Conservation (phyloP, 495 filamentous ascomycete genomes). For the Annulohypoxylon nitens region DNA sequence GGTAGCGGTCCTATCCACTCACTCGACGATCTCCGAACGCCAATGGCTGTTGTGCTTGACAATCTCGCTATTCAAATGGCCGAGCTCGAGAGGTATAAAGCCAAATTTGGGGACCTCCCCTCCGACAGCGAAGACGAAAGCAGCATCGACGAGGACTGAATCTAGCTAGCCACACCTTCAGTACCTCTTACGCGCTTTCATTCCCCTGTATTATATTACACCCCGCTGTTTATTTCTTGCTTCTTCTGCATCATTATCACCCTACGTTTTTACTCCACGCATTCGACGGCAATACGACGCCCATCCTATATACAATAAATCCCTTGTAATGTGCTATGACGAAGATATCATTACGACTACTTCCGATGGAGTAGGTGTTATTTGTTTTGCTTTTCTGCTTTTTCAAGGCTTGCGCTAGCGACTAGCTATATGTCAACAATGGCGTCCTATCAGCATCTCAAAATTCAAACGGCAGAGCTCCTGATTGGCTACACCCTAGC, state of each 20-base stretch:
- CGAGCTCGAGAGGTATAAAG: slow-evolving; percentile 64
- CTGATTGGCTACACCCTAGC: background rate
- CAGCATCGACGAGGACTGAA: slow-evolving; percentile 52
- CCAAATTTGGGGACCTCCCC: slow-evolving; percentile 57
- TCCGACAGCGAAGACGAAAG: slow-evolving; percentile 45
- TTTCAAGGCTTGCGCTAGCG: slow-evolving; percentile 4
- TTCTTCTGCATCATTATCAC: slow-evolving; percentile 19
- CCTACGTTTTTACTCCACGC: slow-evolving; percentile 26
- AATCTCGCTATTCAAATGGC: slow-evolving; percentile 57
- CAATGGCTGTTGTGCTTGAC: slow-evolving; percentile 62
- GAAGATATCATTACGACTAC: slow-evolving; percentile 40
- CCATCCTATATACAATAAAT: slow-evolving; percentile 39
- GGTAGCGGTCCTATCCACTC: slow-evolving; percentile 54
- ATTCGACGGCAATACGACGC: slow-evolving; percentile 8
- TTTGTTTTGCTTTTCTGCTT: slow-evolving; percentile 22
- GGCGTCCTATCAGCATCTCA: slow-evolving; percentile 25
- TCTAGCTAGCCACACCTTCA: background rate
- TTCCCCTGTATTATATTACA: slow-evolving; percentile 28
- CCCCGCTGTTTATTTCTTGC: background rate
- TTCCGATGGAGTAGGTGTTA: slow-evolving; percentile 9
- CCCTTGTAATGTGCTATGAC: slow-evolving; percentile 44
- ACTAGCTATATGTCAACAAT: slow-evolving; percentile 18
- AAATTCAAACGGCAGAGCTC: background rate
- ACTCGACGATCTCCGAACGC: slow-evolving; percentile 63
- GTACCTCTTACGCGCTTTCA: background rate